phyloP scores from a whole-genome alignment of 345 rosid species.

The Hevea brasiliensis region DNA sequence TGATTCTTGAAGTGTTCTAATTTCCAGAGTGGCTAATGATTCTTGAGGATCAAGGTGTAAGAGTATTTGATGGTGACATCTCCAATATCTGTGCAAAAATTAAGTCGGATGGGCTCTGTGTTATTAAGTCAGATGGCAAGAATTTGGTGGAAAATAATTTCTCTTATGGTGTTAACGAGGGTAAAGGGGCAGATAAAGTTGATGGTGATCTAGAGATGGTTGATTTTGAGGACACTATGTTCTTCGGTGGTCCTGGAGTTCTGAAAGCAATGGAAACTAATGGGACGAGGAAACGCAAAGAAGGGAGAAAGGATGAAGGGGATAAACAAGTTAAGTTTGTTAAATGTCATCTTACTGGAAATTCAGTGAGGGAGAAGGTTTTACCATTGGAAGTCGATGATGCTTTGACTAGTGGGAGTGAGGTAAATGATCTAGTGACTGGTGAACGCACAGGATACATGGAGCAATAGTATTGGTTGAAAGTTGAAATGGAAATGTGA shows the following conservation, averaged over 20 bases:
- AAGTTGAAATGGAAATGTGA: not conserved
- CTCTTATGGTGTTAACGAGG: not conserved
- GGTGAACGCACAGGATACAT: conserved; percentile 38
- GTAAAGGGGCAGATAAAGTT: conserved; percentile 14
- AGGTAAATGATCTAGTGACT: conserved; percentile 37
- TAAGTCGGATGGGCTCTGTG: conserved; percentile 32
- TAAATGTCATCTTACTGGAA: conserved; percentile 42
- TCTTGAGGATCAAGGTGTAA: conserved; percentile 59
- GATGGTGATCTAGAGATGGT: conserved; percentile 37
- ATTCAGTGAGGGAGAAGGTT: conserved; percentile 21
- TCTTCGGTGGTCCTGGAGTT: conserved; percentile 18
- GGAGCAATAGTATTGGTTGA: conserved; percentile 23
- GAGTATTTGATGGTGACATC: conserved; percentile 49
- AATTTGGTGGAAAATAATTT: conserved; percentile 17
- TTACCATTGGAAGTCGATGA: conserved; percentile 22
- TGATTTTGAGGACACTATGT: conserved; percentile 25
- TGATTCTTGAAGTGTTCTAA: conserved; percentile 16
- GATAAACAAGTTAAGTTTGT: conserved; percentile 45
- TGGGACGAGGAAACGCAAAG: conserved; percentile 68
- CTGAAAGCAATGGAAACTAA: conserved; percentile 25
- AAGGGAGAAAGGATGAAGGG: conserved; percentile 41
- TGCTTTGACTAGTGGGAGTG: conserved; percentile 43
- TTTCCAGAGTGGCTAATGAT: conserved; percentile 64
- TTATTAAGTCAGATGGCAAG: conserved; percentile 4
- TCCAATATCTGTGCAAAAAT: conserved; percentile 52